phyloP scores from a whole-genome alignment of 768 basidiomycete genomes.

The Phylloporus scabripes region DNA sequence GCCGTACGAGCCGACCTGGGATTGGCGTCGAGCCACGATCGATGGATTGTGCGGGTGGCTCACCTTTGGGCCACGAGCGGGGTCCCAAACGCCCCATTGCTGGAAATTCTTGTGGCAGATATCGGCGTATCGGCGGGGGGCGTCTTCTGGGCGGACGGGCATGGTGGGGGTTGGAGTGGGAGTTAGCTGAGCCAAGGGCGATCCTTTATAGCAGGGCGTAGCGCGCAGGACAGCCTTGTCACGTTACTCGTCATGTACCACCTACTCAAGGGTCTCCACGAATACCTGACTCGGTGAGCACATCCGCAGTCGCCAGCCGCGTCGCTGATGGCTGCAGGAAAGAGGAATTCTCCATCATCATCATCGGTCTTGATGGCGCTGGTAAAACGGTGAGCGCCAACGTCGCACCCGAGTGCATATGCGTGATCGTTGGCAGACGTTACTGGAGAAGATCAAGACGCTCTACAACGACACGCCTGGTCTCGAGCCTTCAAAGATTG shows the following conservation, averaged over 20 bases:
- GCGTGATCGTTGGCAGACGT: slow-evolving; percentile 44
- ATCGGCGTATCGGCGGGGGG: slow-evolving; percentile 10
- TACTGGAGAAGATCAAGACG: slow-evolving; percentile 92
- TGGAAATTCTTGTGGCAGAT: slow-evolving; percentile 2
- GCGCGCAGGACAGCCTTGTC: not conserved
- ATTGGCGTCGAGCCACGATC: not conserved
- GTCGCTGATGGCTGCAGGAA: slow-evolving; percentile 43
- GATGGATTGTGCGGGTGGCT: not conserved
- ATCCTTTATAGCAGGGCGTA: not conserved
- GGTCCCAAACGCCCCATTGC: slow-evolving; percentile 7
- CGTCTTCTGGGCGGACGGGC: not conserved
- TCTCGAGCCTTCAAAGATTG: slow-evolving; percentile 89
- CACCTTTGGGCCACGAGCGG: slow-evolving; percentile 3
- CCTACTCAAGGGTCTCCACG: slow-evolving; percentile 86
- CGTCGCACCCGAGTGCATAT: not conserved
- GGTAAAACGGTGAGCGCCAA: slow-evolving; percentile 70
- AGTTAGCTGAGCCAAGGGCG: not conserved
- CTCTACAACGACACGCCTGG: slow-evolving; percentile 83
- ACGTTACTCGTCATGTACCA: slow-evolving; percentile 68
- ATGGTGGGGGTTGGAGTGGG: not conserved
- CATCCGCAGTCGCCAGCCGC: not conserved
- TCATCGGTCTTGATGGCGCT: slow-evolving; percentile 88
- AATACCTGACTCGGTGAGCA: slow-evolving; percentile 74
- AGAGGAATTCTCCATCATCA: slow-evolving; percentile 91
- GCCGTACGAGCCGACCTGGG: slow-evolving; percentile 29